These are phyloP conservation scores for Krasilnikovozyma curviuscula DNA, from an alignment of 768 basidiomycete species.

Conservation along the genomic window DNA sequence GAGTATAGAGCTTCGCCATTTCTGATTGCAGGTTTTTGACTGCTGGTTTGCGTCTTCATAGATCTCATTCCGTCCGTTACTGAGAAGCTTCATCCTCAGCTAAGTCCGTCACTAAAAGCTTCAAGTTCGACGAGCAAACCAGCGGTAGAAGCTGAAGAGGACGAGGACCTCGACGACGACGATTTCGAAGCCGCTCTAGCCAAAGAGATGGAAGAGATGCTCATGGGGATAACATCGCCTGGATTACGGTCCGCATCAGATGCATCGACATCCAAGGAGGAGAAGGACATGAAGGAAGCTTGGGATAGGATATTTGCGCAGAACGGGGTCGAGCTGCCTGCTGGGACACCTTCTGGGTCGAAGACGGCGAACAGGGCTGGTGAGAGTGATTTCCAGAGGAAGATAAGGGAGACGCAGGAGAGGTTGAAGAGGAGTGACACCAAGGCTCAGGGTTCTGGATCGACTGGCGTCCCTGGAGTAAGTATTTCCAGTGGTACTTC, in stretches of 20 bases:
- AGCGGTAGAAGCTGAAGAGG: slow-evolving; percentile 9
- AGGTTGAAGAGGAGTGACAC: slow-evolving; percentile 37
- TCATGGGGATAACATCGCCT: too few relatives aligned
- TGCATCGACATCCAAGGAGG: slow-evolving; percentile 15
- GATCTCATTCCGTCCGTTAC: slow-evolving; percentile 20
- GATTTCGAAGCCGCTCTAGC: slow-evolving; percentile 28
- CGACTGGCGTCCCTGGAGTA: neutral
- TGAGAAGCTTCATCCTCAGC: slow-evolving; percentile 14
- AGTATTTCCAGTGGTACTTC: neutral
- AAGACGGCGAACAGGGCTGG: slow-evolving; percentile 5
- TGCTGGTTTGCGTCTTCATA: neutral
- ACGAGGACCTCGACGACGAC: slow-evolving; percentile 21
- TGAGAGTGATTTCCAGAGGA: slow-evolving; percentile 40
- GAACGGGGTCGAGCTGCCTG: neutral
- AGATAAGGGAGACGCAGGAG: slow-evolving; percentile 51
- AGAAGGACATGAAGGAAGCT: slow-evolving; percentile 29
- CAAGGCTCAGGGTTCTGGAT: neutral
- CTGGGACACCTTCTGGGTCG: slow-evolving; percentile 2
- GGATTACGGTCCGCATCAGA: neutral
- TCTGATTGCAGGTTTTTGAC: neutral
- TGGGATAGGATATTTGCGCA: slow-evolving; percentile 51
- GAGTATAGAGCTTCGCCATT: neutral
- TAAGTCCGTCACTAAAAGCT: slow-evolving; percentile 13
- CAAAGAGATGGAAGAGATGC: neutral
- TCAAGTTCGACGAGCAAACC: slow-evolving; percentile 3